These are phyloP conservation scores for Plasmodium gallinaceum DNA, from an alignment of 169 alveolate genomes.

Conservation along the genomic window DNA sequence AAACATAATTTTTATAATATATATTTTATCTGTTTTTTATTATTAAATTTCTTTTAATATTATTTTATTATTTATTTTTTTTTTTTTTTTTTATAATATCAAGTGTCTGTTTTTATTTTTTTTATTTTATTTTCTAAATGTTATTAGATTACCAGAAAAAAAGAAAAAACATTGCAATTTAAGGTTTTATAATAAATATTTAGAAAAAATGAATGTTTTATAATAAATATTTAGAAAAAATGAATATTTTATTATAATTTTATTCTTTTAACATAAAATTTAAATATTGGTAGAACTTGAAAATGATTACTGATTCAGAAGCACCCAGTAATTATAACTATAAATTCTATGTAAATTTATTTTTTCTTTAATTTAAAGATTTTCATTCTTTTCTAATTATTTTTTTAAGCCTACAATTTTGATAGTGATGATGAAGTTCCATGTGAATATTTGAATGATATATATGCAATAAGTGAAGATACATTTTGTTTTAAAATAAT, in stretches of 20 bases:
- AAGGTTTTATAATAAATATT: too few relatives aligned
- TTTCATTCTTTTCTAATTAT: conserved; percentile 8
- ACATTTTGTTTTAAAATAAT: conserved; percentile 73
- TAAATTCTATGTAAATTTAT: too few relatives aligned
- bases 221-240: neutral
- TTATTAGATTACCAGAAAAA: too few relatives aligned
- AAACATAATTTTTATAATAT: too few relatives aligned
- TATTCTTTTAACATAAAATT: neutral
- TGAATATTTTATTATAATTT: neutral
- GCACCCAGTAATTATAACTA: conserved; percentile 57
- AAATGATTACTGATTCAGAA: conserved; percentile 75
- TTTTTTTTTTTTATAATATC: too few relatives aligned
- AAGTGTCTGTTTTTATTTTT: too few relatives aligned
- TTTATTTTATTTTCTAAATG: too few relatives aligned
- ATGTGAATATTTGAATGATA: conserved; percentile 72
- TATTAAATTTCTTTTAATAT: too few relatives aligned
- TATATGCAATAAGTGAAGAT: conserved; percentile 75
- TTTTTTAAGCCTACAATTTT: conserved; percentile 54
- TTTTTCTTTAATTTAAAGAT: neutral
- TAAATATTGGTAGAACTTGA: neutral
- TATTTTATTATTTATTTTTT: too few relatives aligned
- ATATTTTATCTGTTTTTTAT: too few relatives aligned
- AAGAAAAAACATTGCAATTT: too few relatives aligned
- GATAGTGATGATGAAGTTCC: conserved; percentile 79
- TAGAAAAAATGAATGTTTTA: too few relatives aligned